Evolutionary conservation across 495 filamentous ascomycete species (phyloP).

Genomic region (Bathelium albidoporum): DNA sequence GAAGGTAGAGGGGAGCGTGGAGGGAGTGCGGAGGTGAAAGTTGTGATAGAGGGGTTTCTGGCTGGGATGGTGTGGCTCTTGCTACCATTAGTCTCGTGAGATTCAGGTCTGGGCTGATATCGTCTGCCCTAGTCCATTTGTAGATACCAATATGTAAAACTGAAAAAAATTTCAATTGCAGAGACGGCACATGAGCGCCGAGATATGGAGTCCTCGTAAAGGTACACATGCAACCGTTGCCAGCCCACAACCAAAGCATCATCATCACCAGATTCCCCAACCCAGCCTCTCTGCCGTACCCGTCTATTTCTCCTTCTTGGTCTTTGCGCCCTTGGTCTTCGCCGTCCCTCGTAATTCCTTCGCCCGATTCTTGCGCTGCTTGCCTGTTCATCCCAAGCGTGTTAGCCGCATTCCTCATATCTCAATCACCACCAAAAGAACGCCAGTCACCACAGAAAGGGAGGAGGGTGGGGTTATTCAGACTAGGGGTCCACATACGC

Average conservation of each 20-base stretch:
- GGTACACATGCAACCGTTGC: not conserved
- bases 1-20: not conserved
- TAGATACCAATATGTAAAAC: too few species aligned
- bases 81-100: not conserved
- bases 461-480: too few species aligned
- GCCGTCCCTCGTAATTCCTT: slow-evolving; percentile 97
- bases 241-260: not conserved
- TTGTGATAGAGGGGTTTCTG: not conserved
- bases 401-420: slow-evolving; percentile 27
- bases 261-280: slow-evolving; percentile 2
- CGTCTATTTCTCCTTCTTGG: slow-evolving; percentile 37
- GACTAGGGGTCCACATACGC: slow-evolving; percentile 80
- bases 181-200: not conserved
- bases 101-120: not conserved
- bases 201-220: slow-evolving; percentile 2
- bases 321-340: slow-evolving; percentile 78
- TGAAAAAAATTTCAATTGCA: too few species aligned
- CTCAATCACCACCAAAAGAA: too few species aligned
- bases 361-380: slow-evolving; percentile 99
- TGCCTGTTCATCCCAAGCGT: slow-evolving; percentile 56
- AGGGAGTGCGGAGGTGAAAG: not conserved
- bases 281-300: slow-evolving; percentile 3
- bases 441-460: not conserved
- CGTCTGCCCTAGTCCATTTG: too few species aligned
- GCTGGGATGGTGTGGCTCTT: not conserved